These are phyloP conservation scores for Atractiella rhizophila DNA, from an alignment of 768 basidiomycete genomes.

Conservation along the genomic window DNA sequence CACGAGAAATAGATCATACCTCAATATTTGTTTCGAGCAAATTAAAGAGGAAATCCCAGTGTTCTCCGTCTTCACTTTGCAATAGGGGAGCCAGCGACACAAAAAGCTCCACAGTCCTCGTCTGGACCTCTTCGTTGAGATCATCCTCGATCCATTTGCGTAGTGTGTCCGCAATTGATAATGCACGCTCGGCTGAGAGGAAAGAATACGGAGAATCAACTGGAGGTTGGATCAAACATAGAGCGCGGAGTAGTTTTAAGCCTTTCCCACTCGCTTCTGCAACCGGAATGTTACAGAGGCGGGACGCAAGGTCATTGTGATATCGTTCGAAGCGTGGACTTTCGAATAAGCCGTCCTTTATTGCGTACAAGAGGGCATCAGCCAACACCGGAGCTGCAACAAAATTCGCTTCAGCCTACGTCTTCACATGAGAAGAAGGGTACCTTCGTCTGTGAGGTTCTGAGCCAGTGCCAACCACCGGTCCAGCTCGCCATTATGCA, in stretches of 20 bases:
- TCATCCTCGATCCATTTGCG: constrained; percentile 59
- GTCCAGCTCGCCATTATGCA: too few relatives aligned
- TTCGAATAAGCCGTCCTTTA: constrained; percentile 40
- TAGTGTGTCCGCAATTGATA: constrained; percentile 63
- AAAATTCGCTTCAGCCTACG: neutral
- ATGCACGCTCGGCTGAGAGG: constrained; percentile 54
- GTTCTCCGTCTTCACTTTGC: constrained; percentile 57
- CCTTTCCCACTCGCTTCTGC: constrained; percentile 43
- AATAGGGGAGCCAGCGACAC: constrained; percentile 56
- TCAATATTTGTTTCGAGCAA: constrained; percentile 67
- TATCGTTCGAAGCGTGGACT: constrained; percentile 47
- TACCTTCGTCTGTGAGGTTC: constrained; percentile 20
- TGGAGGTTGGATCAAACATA: constrained; percentile 49
- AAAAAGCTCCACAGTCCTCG: constrained; percentile 29
- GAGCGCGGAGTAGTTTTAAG: constrained; percentile 37
- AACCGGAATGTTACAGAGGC: constrained; percentile 39
- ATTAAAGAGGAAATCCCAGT: constrained; percentile 86
- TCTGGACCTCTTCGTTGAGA: constrained; percentile 26
- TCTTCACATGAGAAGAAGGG: neutral
- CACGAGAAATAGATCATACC: constrained; percentile 27
- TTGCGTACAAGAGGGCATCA: constrained; percentile 37
- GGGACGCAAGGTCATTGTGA: constrained; percentile 73
- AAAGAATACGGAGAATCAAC: constrained; percentile 56
- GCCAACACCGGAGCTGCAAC: constrained; percentile 41
- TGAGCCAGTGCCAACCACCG: constrained; percentile 49